Evolutionary conservation across 148 eudicot species (phyloP).

Genomic region (Heliosperma pusillum): DNA sequence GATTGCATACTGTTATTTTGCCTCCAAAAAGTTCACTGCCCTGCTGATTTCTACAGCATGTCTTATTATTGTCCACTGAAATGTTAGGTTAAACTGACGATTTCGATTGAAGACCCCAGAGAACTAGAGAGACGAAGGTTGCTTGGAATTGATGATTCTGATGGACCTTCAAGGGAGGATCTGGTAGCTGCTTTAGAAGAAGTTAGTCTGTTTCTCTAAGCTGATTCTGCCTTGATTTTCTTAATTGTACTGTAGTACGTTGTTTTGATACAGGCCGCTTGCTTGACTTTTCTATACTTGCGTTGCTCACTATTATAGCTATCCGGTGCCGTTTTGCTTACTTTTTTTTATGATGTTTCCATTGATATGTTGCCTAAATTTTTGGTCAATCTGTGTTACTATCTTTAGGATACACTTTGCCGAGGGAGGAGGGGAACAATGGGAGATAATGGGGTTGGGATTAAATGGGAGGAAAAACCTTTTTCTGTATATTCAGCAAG

Average conservation of each 20-base stretch:
- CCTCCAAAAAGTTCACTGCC: neutral
- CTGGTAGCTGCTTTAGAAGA: slow-evolving; percentile 78
- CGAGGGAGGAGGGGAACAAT: neutral
- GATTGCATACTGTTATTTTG: neutral
- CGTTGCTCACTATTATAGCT: neutral
- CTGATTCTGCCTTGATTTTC: neutral
- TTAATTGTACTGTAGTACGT: neutral
- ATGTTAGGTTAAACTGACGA: slow-evolving; percentile 74
- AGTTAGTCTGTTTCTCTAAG: slow-evolving; percentile 35
- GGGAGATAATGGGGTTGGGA: too few species aligned
- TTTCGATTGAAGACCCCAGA: slow-evolving; percentile 90
- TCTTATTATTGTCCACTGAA: neutral
- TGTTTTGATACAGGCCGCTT: neutral
- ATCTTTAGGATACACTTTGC: neutral
- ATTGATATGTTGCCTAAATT: neutral
- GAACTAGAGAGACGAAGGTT: slow-evolving; percentile 81
- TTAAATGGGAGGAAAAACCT: too few species aligned
- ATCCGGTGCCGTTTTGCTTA: neutral
- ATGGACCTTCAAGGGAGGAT: slow-evolving; percentile 85
- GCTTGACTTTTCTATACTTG: neutral
- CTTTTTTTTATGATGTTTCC: neutral
- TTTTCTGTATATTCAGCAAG: too few species aligned
- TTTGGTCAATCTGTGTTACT: too few species aligned
- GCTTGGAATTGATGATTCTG: slow-evolving; percentile 84
- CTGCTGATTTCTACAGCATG: neutral